Base-by-base conservation (phyloP, 1,139 yeast genomes). In the Taiozyma sp. region DNA sequence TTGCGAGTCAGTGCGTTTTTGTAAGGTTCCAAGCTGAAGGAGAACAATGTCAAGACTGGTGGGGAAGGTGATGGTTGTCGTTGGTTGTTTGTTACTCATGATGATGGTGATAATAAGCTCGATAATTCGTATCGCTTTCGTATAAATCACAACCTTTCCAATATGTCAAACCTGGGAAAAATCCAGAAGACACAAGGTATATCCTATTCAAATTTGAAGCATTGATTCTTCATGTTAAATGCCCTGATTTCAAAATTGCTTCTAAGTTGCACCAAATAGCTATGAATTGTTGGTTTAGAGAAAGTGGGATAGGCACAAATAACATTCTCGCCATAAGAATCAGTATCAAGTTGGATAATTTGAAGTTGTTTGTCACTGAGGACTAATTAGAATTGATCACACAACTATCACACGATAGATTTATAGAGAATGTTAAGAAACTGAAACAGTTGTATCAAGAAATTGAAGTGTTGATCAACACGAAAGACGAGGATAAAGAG, bases 31-130 rank as follows among this genome's bases (percentile, higher is more conserved):
- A 72, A 73, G 47, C 44, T 53, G 4, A 54, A 53, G 9, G 59
- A 55, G 19, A 61, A 55, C 12, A 51, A 54, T 10, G 54, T 56
- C 0, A 80, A 81, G 60, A 76, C 85, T 13, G 95, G 96, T 2
- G 88, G 95, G n/a, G 89, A n/a, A 62, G 96, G 96, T 3, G 79
- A 82, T 50, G 96, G 96, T 0, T 96, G 96, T 0, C 76, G 75
- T 53, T 89, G 96, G 96, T 62, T 88, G n/a, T 89, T 80, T 70
- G 90, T 89, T 3, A 81, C 90, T 0, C 97, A 89, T 64, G 81
- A 84, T 45, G 72, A 89, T 64, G 81, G 84, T 45, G 72, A 77
- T 2, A 58, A 62, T 2, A 71, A 77, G 13, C 70, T 87, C n/a
- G 59, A 64, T 1, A 63, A 69, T 10, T 85, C 93, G 93, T 72